Conservation (phyloP, 768 basidiomycete species). For the Tylopilus subfusipes region DNA sequence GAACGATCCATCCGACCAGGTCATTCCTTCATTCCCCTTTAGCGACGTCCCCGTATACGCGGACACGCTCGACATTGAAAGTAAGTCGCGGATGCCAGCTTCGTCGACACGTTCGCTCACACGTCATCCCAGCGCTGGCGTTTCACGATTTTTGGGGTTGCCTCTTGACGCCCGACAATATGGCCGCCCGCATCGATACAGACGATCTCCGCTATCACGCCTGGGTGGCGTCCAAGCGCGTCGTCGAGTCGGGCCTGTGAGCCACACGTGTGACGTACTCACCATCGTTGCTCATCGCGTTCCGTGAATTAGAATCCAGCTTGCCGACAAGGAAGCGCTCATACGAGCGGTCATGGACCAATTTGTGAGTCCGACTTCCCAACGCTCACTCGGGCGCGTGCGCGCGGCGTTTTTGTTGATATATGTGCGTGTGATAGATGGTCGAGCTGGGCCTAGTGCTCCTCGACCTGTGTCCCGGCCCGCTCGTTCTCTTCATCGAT, state of each 20-base stretch:
- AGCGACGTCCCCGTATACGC: constrained; percentile 29
- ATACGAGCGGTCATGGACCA: constrained; percentile 21
- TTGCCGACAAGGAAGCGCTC: constrained; percentile 15
- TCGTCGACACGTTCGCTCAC: background rate
- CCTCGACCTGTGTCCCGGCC: constrained; percentile 43
- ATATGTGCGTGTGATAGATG: constrained; percentile 34
- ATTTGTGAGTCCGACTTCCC: constrained; percentile 29
- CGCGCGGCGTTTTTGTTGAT: background rate
- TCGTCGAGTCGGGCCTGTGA: constrained; percentile 27
- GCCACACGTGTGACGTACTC: background rate
- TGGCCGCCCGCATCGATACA: constrained; percentile 23
- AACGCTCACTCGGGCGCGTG: background rate
- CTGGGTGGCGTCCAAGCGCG: constrained; percentile 32
- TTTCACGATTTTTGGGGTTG: constrained; percentile 34
- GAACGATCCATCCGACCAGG: constrained; percentile 14
- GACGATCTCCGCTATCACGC: constrained; percentile 32
- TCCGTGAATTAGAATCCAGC: constrained; percentile 8
- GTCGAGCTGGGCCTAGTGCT: constrained; percentile 47
- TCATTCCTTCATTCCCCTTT: constrained; percentile 35
- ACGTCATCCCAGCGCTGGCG: constrained; percentile 26
- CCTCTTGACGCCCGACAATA: constrained; percentile 33
- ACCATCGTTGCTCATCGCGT: background rate
- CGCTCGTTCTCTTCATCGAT: constrained; percentile 51
- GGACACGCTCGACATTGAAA: constrained; percentile 42
- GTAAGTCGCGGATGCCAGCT: constrained; percentile 32